Conservation (phyloP, 495 filamentous ascomycete genomes). For the Penicillium arizonense region DNA sequence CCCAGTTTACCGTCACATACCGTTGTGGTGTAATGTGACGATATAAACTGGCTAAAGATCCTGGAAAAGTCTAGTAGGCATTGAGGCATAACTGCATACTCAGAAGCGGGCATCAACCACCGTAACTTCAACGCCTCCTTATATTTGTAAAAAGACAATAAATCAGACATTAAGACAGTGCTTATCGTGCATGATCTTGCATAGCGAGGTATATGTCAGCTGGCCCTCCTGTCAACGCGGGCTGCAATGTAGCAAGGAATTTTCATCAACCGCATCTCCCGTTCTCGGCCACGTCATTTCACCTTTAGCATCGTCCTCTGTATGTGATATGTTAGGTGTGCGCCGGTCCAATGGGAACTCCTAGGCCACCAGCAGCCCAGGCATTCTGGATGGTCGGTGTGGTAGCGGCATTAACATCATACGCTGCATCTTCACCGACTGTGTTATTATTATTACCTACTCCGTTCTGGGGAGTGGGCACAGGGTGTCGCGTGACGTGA, state of each 20-base stretch:
- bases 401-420: conserved; percentile 20
- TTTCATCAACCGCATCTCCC: neutral
- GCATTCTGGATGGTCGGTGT: conserved; percentile 31
- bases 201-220: neutral
- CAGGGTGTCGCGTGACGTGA: conserved; percentile 17
- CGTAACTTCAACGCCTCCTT: neutral
- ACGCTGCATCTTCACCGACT: conserved; percentile 43
- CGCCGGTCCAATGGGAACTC: conserved; percentile 30
- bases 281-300: neutral
- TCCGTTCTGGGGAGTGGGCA: conserved; percentile 20
- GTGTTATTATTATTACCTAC: conserved; percentile 30
- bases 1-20: no score
- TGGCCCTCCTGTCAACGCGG: neutral
- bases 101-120: neutral
- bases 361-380: conserved; percentile 31
- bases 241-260: neutral
- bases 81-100: neutral
- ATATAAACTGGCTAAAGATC: neutral
- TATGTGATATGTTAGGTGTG: conserved; percentile 12
- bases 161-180: neutral
- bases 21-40: neutral
- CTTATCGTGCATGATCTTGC: neutral
- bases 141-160: neutral
- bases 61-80: neutral
- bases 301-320: neutral